Evolutionary conservation across 1,284 basidiomycete genomes (phyloP).

Genomic region (Volvariella surrecta): DNA sequence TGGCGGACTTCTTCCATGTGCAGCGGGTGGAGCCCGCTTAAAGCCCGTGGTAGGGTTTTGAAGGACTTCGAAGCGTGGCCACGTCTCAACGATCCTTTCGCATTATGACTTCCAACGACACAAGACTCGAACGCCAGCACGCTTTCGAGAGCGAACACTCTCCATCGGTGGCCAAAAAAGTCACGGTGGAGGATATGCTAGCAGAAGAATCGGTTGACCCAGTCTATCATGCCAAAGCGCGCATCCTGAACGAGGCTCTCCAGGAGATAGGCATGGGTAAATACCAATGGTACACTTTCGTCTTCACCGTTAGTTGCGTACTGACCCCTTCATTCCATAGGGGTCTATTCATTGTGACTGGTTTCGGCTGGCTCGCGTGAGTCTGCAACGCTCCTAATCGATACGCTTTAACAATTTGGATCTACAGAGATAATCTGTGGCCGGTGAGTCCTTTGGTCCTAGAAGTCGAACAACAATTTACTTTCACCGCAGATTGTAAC

Average conservation of each 20-base stretch:
- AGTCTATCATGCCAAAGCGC: conserved; percentile 48
- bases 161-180: too few relatives aligned
- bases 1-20: too few relatives aligned
- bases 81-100: too few relatives aligned
- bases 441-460: conserved; percentile 13
- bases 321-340: conserved; percentile 6
- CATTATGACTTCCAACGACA: too few relatives aligned
- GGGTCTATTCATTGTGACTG: conserved; percentile 44
- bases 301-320: neutral
- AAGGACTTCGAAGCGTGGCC: too few relatives aligned
- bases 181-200: too few relatives aligned
- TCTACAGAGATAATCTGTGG: conserved; percentile 26
- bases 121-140: too few relatives aligned
- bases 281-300: conserved; percentile 45
- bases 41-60: too few relatives aligned
- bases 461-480: neutral
- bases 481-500: conserved; percentile 31
- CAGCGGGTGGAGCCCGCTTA: too few relatives aligned
- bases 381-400: conserved; percentile 20
- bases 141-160: too few relatives aligned
- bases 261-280: conserved; percentile 61
- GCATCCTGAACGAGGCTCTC: conserved; percentile 46
- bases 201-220: conserved; percentile 26
- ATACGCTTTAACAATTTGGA: conserved; percentile 11
- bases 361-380: conserved; percentile 68